Percentiles rank a stretch among this genome's conserved stretches.
Evolutionary conservation across 768 basidiomycete species (phyloP).

Genomic region (Coprinopsis cinerea): DNA sequence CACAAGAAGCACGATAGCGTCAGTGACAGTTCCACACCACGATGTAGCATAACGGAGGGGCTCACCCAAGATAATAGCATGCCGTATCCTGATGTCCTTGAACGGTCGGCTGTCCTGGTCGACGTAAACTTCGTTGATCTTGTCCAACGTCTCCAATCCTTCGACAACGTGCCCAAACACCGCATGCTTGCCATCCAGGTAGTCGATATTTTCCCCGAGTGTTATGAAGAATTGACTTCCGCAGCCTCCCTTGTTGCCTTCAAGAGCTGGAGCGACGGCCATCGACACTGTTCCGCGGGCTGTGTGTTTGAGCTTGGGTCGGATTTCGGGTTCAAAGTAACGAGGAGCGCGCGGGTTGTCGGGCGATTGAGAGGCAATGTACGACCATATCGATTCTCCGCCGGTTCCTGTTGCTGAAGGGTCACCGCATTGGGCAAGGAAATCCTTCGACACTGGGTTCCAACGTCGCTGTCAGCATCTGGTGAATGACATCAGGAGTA

Average conservation of each 20-base stretch:
- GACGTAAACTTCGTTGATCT: conserved; percentile 85
- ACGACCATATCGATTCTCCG: conserved; percentile 85
- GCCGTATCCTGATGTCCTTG: conserved; percentile 91
- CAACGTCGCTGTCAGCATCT: no score
- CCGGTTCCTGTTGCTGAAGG: conserved; percentile 93
- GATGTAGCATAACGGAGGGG: background rate
- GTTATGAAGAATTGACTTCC: conserved; percentile 98
- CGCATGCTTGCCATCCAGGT: conserved; percentile 88
- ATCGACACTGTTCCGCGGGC: conserved; percentile 90
- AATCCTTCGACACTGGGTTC: conserved; percentile 87
- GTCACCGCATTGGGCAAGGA: conserved; percentile 94
- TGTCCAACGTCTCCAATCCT: conserved; percentile 86
- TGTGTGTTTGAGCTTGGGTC: conserved; percentile 78
- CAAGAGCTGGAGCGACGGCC: conserved; percentile 86
- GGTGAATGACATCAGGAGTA: no score
- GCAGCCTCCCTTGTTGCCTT: conserved; percentile 61
- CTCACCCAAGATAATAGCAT: conserved; percentile 89
- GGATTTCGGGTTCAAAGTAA: conserved; percentile 83
- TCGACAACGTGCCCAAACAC: conserved; percentile 97
- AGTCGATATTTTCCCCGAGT: conserved; percentile 83
- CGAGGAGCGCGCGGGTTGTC: conserved; percentile 42
- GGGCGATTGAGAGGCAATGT: conserved; percentile 47
- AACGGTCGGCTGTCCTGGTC: conserved; percentile 88
- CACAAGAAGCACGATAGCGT: background rate
- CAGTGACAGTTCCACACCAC: background rate